Conservation (phyloP, 176 grass and related monocot genomes). For the Bolboschoenus planiculmis region DNA sequence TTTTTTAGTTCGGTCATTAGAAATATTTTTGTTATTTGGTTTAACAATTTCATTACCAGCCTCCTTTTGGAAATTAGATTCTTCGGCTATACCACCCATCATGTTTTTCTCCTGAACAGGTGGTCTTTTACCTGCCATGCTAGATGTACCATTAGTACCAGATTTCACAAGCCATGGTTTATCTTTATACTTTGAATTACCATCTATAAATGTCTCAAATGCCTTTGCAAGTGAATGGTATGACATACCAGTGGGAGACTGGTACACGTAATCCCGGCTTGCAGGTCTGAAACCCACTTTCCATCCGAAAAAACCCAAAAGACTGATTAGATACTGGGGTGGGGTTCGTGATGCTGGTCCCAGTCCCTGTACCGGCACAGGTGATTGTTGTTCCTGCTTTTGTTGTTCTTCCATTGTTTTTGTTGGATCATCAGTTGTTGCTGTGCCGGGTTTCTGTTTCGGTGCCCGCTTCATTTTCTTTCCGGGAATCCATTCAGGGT, state of each 20-base stretch:
- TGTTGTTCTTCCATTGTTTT: neutral
- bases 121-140: neutral
- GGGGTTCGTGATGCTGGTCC: neutral
- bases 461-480: constrained; percentile 9
- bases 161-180: constrained; percentile 10
- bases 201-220: constrained; percentile 39
- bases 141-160: neutral
- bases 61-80: constrained; percentile 8
- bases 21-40: neutral
- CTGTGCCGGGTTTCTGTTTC: neutral
- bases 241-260: constrained; percentile 28
- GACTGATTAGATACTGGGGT: constrained; percentile 29
- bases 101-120: neutral
- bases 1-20: neutral
- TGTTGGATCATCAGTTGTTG: neutral
- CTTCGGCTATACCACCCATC: neutral
- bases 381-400: neutral
- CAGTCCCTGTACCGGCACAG: neutral
- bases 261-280: constrained; percentile 23
- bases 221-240: constrained; percentile 35
- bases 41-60: neutral
- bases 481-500: constrained; percentile 30
- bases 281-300: constrained; percentile 24
- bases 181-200: constrained; percentile 41
- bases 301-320: constrained; percentile 38